phyloP scores from a whole-genome alignment of 805 yeast species.

The Cyberlindnera maritima region DNA sequence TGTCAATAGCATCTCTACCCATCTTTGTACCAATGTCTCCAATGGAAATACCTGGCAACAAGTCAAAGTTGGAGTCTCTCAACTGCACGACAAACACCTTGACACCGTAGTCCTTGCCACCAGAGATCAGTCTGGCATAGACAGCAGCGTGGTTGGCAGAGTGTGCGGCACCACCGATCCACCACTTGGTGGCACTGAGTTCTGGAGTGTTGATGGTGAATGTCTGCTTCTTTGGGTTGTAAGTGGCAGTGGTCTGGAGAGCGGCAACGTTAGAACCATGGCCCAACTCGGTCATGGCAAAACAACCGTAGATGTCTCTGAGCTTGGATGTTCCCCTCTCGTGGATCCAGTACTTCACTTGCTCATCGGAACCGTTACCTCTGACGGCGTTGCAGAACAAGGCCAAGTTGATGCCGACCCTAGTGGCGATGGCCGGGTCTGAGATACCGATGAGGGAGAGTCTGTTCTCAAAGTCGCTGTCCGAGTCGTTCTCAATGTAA shows the following conservation, averaged over 20 bases:
- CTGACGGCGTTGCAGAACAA: constrained; percentile 76
- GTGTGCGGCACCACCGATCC: constrained; percentile 98
- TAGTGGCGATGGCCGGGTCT: constrained; percentile 79
- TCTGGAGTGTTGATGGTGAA: constrained; percentile 84
- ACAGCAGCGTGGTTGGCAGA: constrained; percentile 83
- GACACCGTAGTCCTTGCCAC: constrained; percentile 87
- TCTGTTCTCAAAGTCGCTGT: constrained; percentile 50
- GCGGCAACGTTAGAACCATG: constrained; percentile 96
- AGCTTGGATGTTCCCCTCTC: constrained; percentile 60
- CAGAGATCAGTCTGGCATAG: constrained; percentile 78
- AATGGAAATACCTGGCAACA: constrained; percentile 74
- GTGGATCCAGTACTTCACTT: constrained; percentile 78
- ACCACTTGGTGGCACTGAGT: constrained; percentile 93
- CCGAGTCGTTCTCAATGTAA: constrained; percentile 49
- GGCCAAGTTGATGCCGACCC: constrained; percentile 87
- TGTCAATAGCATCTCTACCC: constrained; percentile 95
- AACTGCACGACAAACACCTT: constrained; percentile 94
- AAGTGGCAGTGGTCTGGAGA: constrained; percentile 88
- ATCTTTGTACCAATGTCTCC: constrained; percentile 95
- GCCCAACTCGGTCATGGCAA: constrained; percentile 90
- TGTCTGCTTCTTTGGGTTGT: constrained; percentile 58
- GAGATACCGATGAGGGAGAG: constrained; percentile 56
- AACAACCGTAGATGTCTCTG: constrained; percentile 72
- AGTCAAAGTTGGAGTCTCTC: constrained; percentile 60
- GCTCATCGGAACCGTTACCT: constrained; percentile 87